A percentile compares a stretch with the other conserved stretches of the same genome.
phyloP scores from a whole-genome alignment of 2,329 filamentous ascomycete species.

The Anisogramma anomala region DNA sequence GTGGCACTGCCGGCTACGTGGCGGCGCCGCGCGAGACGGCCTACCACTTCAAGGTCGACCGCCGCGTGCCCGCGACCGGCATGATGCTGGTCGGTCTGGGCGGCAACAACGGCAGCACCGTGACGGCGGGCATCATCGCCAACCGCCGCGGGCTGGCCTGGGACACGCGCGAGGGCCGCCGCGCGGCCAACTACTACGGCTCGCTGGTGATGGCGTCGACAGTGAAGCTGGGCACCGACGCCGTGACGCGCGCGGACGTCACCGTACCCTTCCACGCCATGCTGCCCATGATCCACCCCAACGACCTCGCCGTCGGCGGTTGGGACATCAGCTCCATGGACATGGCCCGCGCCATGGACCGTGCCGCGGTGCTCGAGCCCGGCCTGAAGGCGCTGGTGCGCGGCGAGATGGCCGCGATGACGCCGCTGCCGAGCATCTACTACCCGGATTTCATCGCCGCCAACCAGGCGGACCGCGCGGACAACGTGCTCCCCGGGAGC shows the following conservation, averaged over 20 bases:
- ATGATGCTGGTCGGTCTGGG: slow-evolving; percentile 97
- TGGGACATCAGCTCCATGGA: slow-evolving; percentile 96
- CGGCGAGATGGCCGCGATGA: slow-evolving; percentile 86
- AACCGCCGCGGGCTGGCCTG: slow-evolving; percentile 78
- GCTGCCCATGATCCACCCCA: slow-evolving; percentile 92
- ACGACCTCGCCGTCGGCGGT: slow-evolving; percentile 87
- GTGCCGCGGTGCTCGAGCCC: slow-evolving; percentile 90
- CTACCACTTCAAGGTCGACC: slow-evolving; percentile 97
- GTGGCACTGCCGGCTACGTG: slow-evolving; percentile 69
- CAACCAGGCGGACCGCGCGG: slow-evolving; percentile 92
- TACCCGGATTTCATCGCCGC: slow-evolving; percentile 99
- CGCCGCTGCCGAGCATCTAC: slow-evolving; percentile 88
- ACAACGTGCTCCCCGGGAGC: slow-evolving; percentile 74
- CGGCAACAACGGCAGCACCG: slow-evolving; percentile 95
- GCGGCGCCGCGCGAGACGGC: slow-evolving; percentile 78
- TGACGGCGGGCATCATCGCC: slow-evolving; percentile 93
- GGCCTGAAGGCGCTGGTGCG: slow-evolving; percentile 77
- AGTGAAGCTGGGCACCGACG: slow-evolving; percentile 86
- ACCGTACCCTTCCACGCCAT: slow-evolving; percentile 94
- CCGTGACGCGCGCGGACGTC: slow-evolving; percentile 73
- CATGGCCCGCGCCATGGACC: slow-evolving; percentile 86
- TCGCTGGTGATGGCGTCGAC: slow-evolving; percentile 96
- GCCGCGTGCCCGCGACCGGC: slow-evolving; percentile 83
- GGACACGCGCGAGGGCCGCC: slow-evolving; percentile 86
- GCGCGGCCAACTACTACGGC: slow-evolving; percentile 91